phyloP scores from a whole-genome alignment of 768 basidiomycete genomes.

The Boletus pseudopeckii region DNA sequence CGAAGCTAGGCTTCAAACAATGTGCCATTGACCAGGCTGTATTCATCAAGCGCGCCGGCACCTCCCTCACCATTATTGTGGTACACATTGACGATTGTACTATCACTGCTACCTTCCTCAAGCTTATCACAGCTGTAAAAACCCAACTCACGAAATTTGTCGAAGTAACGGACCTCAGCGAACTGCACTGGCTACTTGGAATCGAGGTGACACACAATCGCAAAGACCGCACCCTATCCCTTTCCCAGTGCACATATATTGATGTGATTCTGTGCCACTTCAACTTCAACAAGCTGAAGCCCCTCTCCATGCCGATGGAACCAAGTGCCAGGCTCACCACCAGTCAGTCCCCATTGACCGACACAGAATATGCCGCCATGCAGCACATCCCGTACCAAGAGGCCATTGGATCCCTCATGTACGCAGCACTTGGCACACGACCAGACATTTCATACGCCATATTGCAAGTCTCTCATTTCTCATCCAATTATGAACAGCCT shows the following conservation, averaged over 20 bases:
- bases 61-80: neutral
- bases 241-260: neutral
- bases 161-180: neutral
- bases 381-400: no score
- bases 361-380: neutral
- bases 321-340: neutral
- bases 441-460: no score
- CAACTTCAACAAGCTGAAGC: neutral
- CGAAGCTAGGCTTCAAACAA: neutral
- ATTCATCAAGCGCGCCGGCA: neutral
- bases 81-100: neutral
- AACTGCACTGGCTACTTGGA: no score
- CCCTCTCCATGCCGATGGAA: neutral
- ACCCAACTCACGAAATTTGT: neutral
- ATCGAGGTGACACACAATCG: no score
- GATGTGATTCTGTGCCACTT: neutral
- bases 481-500: no score
- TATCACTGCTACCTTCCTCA: neutral
- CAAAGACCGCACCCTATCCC: neutral
- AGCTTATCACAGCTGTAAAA: neutral
- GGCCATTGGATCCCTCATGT: no score
- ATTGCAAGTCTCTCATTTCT: no score
- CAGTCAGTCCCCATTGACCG: neutral
- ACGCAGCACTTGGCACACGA: no score
- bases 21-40: neutral